Evolutionary conservation across 2,329 filamentous ascomycete genomes (phyloP).

Genomic region (Pestalotiopsis sp.): DNA sequence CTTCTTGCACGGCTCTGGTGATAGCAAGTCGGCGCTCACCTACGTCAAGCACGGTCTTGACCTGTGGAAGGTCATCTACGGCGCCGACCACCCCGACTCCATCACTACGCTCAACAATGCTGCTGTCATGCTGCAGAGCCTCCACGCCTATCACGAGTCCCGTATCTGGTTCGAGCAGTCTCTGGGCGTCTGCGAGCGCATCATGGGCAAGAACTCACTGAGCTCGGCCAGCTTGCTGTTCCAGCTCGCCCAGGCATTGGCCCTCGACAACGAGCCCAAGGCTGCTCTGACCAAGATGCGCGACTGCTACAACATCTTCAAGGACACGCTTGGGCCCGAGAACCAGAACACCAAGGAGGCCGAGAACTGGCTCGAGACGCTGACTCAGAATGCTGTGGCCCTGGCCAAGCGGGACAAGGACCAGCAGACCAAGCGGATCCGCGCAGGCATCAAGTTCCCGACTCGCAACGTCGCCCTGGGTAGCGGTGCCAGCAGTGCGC

Average conservation of each 20-base stretch:
- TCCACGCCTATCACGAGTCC: conserved; percentile 94
- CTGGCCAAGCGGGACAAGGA: conserved; percentile 95
- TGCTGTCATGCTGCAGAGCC: conserved; percentile 94
- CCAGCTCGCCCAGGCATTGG: conserved; percentile 93
- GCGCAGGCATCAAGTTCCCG: conserved; percentile 68
- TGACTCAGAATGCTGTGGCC: conserved; percentile 91
- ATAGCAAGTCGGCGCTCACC: conserved; percentile 81
- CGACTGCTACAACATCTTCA: conserved; percentile 95
- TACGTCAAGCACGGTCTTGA: conserved; percentile 92
- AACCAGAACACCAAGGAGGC: conserved; percentile 99
- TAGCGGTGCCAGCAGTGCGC: conserved; percentile 33
- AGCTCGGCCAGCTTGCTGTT: conserved; percentile 94
- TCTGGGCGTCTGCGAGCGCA: conserved; percentile 81
- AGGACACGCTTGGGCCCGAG: conserved; percentile 78
- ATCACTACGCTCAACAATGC: conserved; percentile 99
- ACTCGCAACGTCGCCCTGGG: conserved; percentile 63
- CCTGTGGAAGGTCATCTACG: conserved; percentile 97
- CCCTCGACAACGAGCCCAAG: conserved; percentile 94
- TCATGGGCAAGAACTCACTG: conserved; percentile 87
- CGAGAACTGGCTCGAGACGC: conserved; percentile 92
- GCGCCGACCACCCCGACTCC: conserved; percentile 88
- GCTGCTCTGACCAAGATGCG: conserved; percentile 90
- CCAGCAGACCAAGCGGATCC: conserved; percentile 71
- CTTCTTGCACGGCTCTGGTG: conserved; percentile 89
- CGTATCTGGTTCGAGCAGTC: conserved; percentile 96